Base-by-base conservation (phyloP, 768 basidiomycete species). In the Lepiota brunneoincarnata region DNA sequence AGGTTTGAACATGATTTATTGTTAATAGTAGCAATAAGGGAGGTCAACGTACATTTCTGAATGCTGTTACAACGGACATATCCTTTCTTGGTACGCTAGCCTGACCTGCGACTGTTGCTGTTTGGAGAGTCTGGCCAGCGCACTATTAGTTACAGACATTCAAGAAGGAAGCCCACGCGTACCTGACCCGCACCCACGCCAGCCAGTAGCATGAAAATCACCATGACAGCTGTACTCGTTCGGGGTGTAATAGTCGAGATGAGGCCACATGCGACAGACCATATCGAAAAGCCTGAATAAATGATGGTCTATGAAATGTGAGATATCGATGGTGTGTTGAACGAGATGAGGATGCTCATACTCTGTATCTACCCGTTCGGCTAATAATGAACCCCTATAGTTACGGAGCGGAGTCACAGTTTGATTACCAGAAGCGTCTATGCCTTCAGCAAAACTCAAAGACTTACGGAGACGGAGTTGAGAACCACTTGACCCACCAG, bases 51-150 rank as follows among this genome's bases (percentile, higher is more conserved):
- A 82, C 83, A 63, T 86, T 86, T 45, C 84, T 75, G 51, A 83
- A 77, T 0, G 82, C 83, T 0, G 88, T 90, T 0, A 89, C 87
- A 7, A 87, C 84, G 1, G 86, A 84, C 87, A 91, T 89, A 56
- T 91, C 88, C 38, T 74, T 74, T 36, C 88, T 70, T 0, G 80
- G 67, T 0, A 91, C 89, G 21, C 85, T 83, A 0, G 87, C 87
- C 63, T 91, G 89, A 6, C 81, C 84, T 0, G 85, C 85, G 6
- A 88, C 81, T 0, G 86, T 88, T 0, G 84, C 86, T 0, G 84
- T 86, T 63, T 81, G 80, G 12, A 80, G 60, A 0, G 80, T 83
- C 79, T 83, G 7, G 31, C 31, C 31, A 3, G 31, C 2, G 46
- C 15, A 6, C 26, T 45, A n/a, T 7, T 5, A 53, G 18, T 23